Conservation (phyloP, 2,329 filamentous ascomycete species). For the Fusarium sp. region DNA sequence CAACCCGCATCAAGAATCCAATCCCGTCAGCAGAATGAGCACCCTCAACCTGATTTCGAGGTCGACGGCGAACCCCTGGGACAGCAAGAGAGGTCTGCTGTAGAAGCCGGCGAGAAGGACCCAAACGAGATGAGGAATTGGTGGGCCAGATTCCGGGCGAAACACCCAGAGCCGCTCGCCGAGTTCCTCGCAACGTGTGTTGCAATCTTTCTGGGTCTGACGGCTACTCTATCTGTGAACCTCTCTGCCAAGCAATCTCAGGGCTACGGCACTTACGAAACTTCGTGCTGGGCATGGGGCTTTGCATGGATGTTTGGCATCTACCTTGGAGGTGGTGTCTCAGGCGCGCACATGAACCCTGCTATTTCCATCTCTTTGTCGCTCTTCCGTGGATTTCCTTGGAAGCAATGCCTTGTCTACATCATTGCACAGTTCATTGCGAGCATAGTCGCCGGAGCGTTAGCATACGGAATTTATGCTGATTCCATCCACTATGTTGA, state of each 20-base stretch:
- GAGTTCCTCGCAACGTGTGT: slow-evolving; percentile 41
- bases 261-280: slow-evolving; percentile 40
- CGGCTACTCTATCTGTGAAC: slow-evolving; percentile 34
- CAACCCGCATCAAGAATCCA: background rate
- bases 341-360: slow-evolving; percentile 52
- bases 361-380: slow-evolving; percentile 53
- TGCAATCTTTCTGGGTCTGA: slow-evolving; percentile 36
- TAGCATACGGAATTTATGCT: slow-evolving; percentile 24
- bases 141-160: slow-evolving; percentile 41
- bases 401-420: slow-evolving; percentile 47
- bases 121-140: slow-evolving; percentile 40
- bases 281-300: slow-evolving; percentile 44
- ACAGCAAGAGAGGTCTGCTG: slow-evolving; percentile 20
- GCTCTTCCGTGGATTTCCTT: slow-evolving; percentile 55
- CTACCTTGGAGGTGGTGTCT: slow-evolving; percentile 45
- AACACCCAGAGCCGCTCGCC: slow-evolving; percentile 40
- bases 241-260: slow-evolving; percentile 29
- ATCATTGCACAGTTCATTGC: slow-evolving; percentile 19
- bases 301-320: slow-evolving; percentile 48
- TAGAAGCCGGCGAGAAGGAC: slow-evolving; percentile 26
- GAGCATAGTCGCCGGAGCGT: slow-evolving; percentile 11
- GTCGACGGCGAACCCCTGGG: slow-evolving; percentile 39
- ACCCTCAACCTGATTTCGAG: slow-evolving; percentile 20
- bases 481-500: slow-evolving; percentile 46
- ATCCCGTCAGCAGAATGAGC: background rate